These are phyloP conservation scores for Antarctomyces pellizariae DNA, from an alignment of 495 filamentous ascomycete species.

Conservation along the genomic window DNA sequence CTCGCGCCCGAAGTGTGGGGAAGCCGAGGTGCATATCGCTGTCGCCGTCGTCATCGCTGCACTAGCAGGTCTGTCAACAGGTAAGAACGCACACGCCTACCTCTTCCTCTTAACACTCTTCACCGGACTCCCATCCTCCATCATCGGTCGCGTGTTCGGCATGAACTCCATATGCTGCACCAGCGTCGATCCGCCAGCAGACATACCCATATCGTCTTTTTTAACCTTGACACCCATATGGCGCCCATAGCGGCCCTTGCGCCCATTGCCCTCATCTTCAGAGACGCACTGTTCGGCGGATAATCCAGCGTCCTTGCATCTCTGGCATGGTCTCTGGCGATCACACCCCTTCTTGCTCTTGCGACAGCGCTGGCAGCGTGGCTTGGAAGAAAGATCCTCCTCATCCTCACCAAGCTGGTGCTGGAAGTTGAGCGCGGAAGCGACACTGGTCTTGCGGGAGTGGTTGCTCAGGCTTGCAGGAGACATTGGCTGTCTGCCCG, in stretches of 20 bases:
- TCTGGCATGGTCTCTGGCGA: conserved; percentile 76
- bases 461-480: conserved; percentile 39
- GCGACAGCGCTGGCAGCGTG: conserved; percentile 90
- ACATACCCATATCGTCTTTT: too few relatives aligned
- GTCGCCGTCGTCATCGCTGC: too few relatives aligned
- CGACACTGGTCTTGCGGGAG: conserved; percentile 59
- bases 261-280: conserved; percentile 88
- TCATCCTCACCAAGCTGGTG: conserved; percentile 58
- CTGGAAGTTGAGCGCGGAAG: conserved; percentile 42
- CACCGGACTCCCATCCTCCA: conserved; percentile 20
- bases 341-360: conserved; percentile 99
- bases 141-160: conserved; percentile 13
- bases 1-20: too few relatives aligned
- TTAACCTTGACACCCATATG: conserved; percentile 91
- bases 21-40: too few relatives aligned
- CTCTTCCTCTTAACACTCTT: conserved; percentile 58
- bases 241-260: conserved; percentile 86
- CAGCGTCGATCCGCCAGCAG: conserved; percentile 15
- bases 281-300: conserved; percentile 80
- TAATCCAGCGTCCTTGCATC: conserved; percentile 90
- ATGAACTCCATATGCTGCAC: conserved; percentile 15
- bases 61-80: too few relatives aligned
- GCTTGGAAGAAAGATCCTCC: conserved; percentile 78
- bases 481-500: conserved; percentile 34
- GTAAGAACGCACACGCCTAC: conserved; percentile 22